phyloP scores from a whole-genome alignment of 2,329 filamentous ascomycete genomes.

The Stromatinia cepivora region DNA sequence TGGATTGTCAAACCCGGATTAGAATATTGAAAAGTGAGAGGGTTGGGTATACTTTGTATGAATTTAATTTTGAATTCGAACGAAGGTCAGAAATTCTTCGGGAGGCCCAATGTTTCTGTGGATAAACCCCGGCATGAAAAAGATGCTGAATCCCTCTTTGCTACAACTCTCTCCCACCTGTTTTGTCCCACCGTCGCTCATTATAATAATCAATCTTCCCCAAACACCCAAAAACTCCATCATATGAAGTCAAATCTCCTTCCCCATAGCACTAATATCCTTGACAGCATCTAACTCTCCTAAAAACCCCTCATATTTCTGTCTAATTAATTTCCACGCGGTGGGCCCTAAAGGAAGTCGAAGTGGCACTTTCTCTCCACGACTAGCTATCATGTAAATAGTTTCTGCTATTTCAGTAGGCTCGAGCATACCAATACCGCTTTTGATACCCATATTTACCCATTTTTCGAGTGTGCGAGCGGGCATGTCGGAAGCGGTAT shows the following conservation, averaged over 20 bases:
- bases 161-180: neutral
- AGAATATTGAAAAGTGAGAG: no score
- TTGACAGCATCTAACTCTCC: slow-evolving; percentile 30
- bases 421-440: slow-evolving; percentile 30
- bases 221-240: neutral
- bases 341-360: slow-evolving; percentile 31
- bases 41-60: no score
- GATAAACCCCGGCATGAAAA: neutral
- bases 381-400: slow-evolving; percentile 32
- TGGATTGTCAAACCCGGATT: neutral
- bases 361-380: slow-evolving; percentile 35
- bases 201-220: neutral
- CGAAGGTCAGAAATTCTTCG: neutral
- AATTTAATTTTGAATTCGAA: no score
- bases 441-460: slow-evolving; percentile 30
- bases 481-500: slow-evolving; percentile 40
- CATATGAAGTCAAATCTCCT: neutral
- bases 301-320: slow-evolving; percentile 30
- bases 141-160: neutral
- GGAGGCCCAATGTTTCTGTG: neutral
- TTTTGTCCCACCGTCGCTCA: no score
- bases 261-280: slow-evolving; percentile 26
- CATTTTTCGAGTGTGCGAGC: slow-evolving; percentile 36
- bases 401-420: slow-evolving; percentile 32
- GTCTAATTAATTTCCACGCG: slow-evolving; percentile 35